Evolutionary conservation across 371 early-diverging fungal species (phyloP), one percentile per base, ranked within the genome.

Genomic region (Thermomucor indicae-seudaticae): DNA sequence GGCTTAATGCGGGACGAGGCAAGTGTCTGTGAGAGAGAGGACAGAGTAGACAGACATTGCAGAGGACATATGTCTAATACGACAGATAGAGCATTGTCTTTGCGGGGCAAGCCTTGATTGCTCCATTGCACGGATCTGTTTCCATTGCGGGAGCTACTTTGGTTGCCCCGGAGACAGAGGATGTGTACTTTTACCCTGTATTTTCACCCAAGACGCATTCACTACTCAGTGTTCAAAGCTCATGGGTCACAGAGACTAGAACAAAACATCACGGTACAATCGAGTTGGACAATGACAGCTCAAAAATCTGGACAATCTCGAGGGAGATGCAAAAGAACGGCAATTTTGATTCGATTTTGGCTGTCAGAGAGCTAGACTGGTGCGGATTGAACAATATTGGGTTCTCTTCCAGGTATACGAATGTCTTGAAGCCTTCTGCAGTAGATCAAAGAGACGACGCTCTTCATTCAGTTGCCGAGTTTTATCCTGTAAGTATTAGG

Each of bases 171-270:
- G 24, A 42, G 51, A 0, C 43, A 58, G 10, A 49, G 28, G 6
- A 41, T 55, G 49, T 72, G 43, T 6, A 62, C 41, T 57, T 77
- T 55, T 62, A 73, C 38, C 72, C 81, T 6, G 67, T 79, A 10
- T 81, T 73, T 52, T 83, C 85, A 14, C 80, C 84, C 0, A 71
- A 63, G 28, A 72, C 85, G 4, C 79, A 82, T 39, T 76, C 85
- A 24, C 70, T 84, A 10, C 58, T 80, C 22, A 67, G 67, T 11
- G 61, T 84, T 30, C 56, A 68, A 53, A 19, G 16, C 22, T 30
- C 22, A 14, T 25, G 42, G 11, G 5, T 30, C 8, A 29, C 25
- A 10, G 34, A 23, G 1, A 23, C 28, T n/a, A 22, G 28, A 5
- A 10, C 32, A 2, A 51, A 4, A 19, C 17, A 40, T 29, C 35